These are phyloP conservation scores for Gymnopus androsaceus DNA, from an alignment of 1,284 basidiomycete genomes.

Conservation along the genomic window DNA sequence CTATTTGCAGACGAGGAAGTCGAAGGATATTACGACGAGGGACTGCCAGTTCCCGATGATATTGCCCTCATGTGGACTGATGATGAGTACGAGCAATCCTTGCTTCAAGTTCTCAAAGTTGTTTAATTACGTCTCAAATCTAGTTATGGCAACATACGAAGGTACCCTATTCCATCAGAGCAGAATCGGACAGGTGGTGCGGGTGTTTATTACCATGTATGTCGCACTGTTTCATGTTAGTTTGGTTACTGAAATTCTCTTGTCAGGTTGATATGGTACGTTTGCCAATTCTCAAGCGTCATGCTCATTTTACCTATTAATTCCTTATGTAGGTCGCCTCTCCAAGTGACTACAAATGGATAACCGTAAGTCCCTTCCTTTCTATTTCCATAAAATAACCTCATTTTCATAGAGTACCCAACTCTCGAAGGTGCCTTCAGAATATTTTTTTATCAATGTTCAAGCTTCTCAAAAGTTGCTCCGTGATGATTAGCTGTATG, in stretches of 20 bases:
- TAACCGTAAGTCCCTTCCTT: conserved; percentile 38
- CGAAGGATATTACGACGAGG: conserved; percentile 66
- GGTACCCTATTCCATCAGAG: conserved; percentile 53
- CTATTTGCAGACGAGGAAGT: conserved; percentile 57
- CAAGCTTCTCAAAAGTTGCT: not conserved
- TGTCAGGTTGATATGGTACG: conserved; percentile 39
- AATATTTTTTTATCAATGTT: not conserved
- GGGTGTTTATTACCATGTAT: conserved; percentile 70
- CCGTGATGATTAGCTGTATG: conserved; percentile 42
- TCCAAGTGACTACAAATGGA: conserved; percentile 64
- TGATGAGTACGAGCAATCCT: conserved; percentile 48
- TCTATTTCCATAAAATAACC: not conserved
- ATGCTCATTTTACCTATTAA: not conserved
- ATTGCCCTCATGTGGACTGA: conserved; percentile 63
- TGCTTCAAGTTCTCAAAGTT: not conserved
- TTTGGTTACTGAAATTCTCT: not conserved
- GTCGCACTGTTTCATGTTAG: conserved; percentile 18
- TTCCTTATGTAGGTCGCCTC: conserved; percentile 44
- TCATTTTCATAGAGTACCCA: conserved; percentile 38
- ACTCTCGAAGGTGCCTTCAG: conserved; percentile 40
- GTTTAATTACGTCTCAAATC: not conserved
- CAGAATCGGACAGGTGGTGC: conserved; percentile 62
- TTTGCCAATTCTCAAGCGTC: conserved; percentile 34
- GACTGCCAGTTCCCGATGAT: conserved; percentile 56
- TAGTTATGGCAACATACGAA: conserved; percentile 63